Percentiles rank a stretch among this genome's conserved stretches.
Conservation (phyloP, 2,329 filamentous ascomycete genomes). For the Cladophialophora psammophila region DNA sequence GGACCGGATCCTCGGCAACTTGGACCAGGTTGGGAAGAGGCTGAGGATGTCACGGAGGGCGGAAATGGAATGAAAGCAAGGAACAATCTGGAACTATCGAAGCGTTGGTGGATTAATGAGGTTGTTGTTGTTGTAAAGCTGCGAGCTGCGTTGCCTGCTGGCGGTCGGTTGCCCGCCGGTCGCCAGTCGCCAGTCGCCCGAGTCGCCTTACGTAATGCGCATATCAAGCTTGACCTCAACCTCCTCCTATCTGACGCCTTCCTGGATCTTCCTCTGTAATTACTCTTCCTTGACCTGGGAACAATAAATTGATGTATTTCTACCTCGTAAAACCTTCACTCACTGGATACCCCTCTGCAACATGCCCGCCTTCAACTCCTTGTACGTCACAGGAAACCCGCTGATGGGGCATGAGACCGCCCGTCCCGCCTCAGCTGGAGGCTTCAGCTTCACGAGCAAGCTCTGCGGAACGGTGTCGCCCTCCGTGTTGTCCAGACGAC, state of each 20-base stretch:
- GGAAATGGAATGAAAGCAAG: neutral
- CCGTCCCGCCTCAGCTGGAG: conserved; percentile 5
- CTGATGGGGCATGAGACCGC: conserved; percentile 5
- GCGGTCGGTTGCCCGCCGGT: neutral
- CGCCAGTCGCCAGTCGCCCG: neutral
- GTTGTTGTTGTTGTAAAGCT: conserved; percentile 12
- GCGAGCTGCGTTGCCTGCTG: conserved; percentile 18
- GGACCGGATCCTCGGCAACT: neutral
- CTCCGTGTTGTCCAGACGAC: conserved; percentile 5
- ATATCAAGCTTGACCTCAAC: neutral
- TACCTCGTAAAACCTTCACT: neutral
- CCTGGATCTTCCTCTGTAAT: neutral
- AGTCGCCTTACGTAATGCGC: neutral
- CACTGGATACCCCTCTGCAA: conserved; percentile 2
- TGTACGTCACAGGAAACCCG: conserved; percentile 9
- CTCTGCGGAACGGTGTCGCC: conserved; percentile 4
- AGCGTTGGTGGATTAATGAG: neutral
- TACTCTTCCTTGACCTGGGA: neutral
- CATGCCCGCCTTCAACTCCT: conserved; percentile 15
- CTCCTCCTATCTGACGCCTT: neutral
- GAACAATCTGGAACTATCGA: neutral
- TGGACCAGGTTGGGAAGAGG: neutral
- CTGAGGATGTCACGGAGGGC: neutral
- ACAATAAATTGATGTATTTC: no score
- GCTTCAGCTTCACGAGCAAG: conserved; percentile 18